Evolutionary conservation across 176 grass and related monocot genomes (phyloP), one percentile per base, ranked within the genome.

Genomic region (Chrysopogon serrulatus): DNA sequence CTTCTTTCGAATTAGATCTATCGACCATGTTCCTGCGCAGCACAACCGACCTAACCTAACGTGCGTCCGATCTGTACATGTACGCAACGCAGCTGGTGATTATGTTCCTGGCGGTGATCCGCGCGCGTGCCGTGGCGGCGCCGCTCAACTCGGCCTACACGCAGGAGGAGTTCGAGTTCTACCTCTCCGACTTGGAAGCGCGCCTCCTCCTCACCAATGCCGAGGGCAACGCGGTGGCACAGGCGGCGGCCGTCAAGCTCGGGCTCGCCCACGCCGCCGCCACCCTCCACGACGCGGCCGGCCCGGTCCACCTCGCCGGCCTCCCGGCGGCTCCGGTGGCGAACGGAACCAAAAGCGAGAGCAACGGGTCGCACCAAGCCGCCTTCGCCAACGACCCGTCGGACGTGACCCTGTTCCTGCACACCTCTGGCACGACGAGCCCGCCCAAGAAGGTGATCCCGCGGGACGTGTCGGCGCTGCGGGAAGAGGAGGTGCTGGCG

Each of bases 341-440:
- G 27, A 33, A 1, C 27, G 49, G 17, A 21, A 13, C 5, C 16
- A 17, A 1, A 5, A 74, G 32, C 47, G 51, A 73, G 31, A 63
- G 54, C 33, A 35, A 17, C 6, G 48, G 37, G 8, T 4, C 36
- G 0, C 27, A 30, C 10, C 13, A 65, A 13, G 13, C 3, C 14
- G 8, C 21, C 43, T 48, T 30, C 51, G 16, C 8, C 44, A 94
- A 98, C 85, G 88, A 84, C 0, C 9, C 88, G 1, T 71, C 84
- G 5, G 96, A 98, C 56, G 77, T 86, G 18, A 93, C 93, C 0
- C 87, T 98, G 42, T 98, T 98, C 77, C 87, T 98, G 35, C 96
- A 98, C 85, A 98, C 96, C 35, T 98, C 96, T 10, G 93, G 96
- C 39, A 99, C 93, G 16, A 99, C 96, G 26, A 99, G 96, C 82